Base-by-base conservation (phyloP, 176 grass and related monocot genomes). In the Juncus inflexus region DNA sequence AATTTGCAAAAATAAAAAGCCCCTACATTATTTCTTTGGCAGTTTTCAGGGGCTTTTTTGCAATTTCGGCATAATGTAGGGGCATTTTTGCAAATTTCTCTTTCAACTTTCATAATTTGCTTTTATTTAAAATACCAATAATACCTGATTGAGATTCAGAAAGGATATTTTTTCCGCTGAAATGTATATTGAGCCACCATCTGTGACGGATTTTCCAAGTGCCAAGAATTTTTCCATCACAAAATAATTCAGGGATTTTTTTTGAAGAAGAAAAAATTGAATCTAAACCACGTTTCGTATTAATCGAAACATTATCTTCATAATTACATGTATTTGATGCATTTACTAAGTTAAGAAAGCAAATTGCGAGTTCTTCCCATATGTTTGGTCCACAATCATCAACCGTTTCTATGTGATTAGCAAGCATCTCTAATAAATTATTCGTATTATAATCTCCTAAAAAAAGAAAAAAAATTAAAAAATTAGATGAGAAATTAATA, bases 171-270 rank as follows among this genome's bases (percentile, higher is more conserved):
- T 12, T 42, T 9, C 56, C 52, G 7, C 52, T 70, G 53, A 70
- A 70, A 70, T 70, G 67, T 4, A 42, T 70, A 56, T 70, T 55
- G 42, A 42, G 55, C 67, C 67, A 70, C 67, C 52, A 58, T 13
- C 37, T 37, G 19, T 56, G 56, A 58, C 67, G 67, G 12, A 15
- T 70, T 16, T 57, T 58, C 67, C 67, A 70, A 14, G 67, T 70
- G 67, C 52, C 53, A 5, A 9, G 35, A 11, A 36, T 53, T 40
- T 42, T 3, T 55, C 37, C 56, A 56, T 70, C 52, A 12, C 38
- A 70, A 12, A 70, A 58, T 40, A 70, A 11, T 41, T 70, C 37
- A 56, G 52, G 56, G 1, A 42, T 58, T n/a, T 56, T 58, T 28
- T 9, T 58, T n/a, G 13, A 13, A 40, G 6, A 40, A 68, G 52